A percentile compares a stretch with the other conserved stretches of the same genome.
Conservation (phyloP, 192 early-diverging fungal genomes). For the Obelidium mucronatum region DNA sequence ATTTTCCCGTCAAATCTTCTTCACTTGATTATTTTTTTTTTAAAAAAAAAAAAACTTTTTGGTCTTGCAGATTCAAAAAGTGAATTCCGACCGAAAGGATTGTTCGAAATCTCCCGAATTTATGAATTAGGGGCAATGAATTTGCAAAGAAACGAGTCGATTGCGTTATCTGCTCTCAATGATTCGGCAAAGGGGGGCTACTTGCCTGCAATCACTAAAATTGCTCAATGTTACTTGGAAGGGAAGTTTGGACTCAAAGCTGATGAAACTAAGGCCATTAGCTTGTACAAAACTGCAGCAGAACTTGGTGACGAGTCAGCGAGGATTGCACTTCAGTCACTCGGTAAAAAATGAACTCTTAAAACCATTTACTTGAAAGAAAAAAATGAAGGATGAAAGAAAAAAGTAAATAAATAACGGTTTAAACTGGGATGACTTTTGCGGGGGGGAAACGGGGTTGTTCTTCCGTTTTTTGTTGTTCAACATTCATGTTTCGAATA, state of each 20-base stretch:
- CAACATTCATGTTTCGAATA: neutral
- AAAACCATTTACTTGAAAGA: neutral
- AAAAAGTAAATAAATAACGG: neutral
- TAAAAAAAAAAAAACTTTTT: neutral
- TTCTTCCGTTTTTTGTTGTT: neutral
- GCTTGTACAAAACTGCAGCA: constrained; percentile 24
- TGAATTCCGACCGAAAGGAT: constrained; percentile 7
- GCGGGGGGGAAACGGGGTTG: constrained; percentile 7
- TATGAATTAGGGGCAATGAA: constrained; percentile 10
- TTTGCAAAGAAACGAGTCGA: constrained; percentile 3
- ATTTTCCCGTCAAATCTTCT: neutral
- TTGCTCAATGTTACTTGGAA: constrained; percentile 17
- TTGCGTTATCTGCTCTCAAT: constrained; percentile 29
- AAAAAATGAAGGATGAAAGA: neutral
- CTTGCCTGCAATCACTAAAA: constrained; percentile 24
- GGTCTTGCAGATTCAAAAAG: constrained; percentile 1
- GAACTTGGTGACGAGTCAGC: constrained; percentile 24
- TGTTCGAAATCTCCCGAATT: constrained; percentile 30
- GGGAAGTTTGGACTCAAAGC: constrained; percentile 27
- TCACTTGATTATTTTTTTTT: neutral
- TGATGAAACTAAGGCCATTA: constrained; percentile 14
- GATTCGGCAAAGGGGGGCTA: constrained; percentile 31
- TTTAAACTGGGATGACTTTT: constrained; percentile 6
- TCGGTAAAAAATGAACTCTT: neutral
- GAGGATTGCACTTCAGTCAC: neutral